These are phyloP conservation scores for Globisporangium irregulare DNA, from an alignment of 352 stramenopile species.

Conservation along the genomic window DNA sequence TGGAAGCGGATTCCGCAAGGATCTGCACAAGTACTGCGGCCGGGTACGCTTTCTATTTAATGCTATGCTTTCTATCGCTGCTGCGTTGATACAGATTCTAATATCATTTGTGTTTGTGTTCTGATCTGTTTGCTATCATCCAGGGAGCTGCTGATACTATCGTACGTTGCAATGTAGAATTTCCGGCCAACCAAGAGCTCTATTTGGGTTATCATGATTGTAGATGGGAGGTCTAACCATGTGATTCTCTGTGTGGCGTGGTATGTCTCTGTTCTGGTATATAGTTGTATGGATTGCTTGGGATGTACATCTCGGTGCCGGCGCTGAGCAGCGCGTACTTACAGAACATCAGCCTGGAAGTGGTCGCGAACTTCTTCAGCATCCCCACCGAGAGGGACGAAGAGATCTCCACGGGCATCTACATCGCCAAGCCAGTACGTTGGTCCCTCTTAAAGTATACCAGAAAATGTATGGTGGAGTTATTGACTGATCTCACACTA, in stretches of 20 bases:
- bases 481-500: not conserved
- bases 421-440: conserved; percentile 74
- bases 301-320: conserved; percentile 82
- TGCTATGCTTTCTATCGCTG: not conserved
- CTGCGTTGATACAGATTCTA: no score
- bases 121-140: not conserved
- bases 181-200: not conserved
- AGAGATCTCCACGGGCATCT: conserved; percentile 69
- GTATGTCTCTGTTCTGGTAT: not conserved
- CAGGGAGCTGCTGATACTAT: conserved; percentile 77
- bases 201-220: not conserved
- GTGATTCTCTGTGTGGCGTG: not conserved
- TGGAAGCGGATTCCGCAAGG: conserved; percentile 75
- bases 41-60: conserved; percentile 25
- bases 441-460: not conserved
- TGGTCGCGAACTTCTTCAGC: conserved; percentile 69
- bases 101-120: no score
- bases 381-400: conserved; percentile 73
- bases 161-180: conserved; percentile 23
- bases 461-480: not conserved
- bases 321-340: conserved; percentile 61
- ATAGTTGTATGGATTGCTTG: conserved; percentile 78
- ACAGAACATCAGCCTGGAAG: conserved; percentile 54
- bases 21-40: conserved; percentile 69
- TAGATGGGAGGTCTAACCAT: not conserved